Evolutionary conservation across 2,329 filamentous ascomycete species (phyloP).

Genomic region (Neonectria faginata): DNA sequence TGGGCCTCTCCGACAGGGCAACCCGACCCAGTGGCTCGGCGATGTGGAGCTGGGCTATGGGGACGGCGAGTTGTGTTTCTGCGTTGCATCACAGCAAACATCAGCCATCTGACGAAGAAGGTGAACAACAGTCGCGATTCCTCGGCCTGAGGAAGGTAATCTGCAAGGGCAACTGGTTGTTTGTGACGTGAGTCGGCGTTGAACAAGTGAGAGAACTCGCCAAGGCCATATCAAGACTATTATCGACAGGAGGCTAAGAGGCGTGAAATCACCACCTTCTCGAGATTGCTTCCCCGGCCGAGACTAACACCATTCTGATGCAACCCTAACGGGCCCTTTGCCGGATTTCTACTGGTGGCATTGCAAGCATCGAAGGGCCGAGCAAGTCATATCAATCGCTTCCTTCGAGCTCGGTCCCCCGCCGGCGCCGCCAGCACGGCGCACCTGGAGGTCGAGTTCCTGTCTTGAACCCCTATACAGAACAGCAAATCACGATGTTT

Average conservation of each 20-base stretch:
- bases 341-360: constrained; percentile 2
- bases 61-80: background rate
- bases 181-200: background rate
- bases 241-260: background rate
- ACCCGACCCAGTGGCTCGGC: background rate
- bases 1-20: background rate
- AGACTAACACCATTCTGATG: background rate
- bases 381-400: background rate
- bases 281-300: background rate
- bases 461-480: background rate
- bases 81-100: background rate
- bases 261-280: background rate
- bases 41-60: background rate
- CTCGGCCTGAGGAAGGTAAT: background rate
- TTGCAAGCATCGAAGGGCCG: background rate
- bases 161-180: background rate
- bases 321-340: background rate
- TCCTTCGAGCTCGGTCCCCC: background rate
- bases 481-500: background rate
- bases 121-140: background rate
- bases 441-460: background rate
- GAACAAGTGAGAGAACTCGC: background rate
- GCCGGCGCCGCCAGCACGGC: background rate
- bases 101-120: background rate
- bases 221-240: background rate